Conservation (phyloP, 805 yeast genomes). For the Peterozyma toletana region DNA sequence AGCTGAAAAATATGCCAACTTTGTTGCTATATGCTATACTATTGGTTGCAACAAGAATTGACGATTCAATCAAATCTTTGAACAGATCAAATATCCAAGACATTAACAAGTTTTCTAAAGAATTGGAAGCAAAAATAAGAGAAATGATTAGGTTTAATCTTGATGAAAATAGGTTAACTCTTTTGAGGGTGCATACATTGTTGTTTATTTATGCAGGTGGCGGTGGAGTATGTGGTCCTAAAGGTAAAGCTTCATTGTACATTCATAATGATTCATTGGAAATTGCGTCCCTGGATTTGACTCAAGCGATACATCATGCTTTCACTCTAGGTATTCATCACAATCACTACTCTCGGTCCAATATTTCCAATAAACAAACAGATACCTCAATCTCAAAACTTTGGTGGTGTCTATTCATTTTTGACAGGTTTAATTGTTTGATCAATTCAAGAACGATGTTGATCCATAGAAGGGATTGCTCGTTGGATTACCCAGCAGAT, state of each 20-base stretch:
- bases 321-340: slow-evolving; percentile 31
- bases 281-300: slow-evolving; percentile 26
- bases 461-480: slow-evolving; percentile 30
- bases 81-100: slow-evolving; percentile 14
- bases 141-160: slow-evolving; percentile 28
- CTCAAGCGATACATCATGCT: slow-evolving; percentile 30
- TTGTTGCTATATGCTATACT: too few species aligned
- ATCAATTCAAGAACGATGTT: slow-evolving; percentile 30
- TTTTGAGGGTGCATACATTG: slow-evolving; percentile 26
- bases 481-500: slow-evolving; percentile 20
- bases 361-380: slow-evolving; percentile 5
- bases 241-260: neutral
- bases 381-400: too few species aligned
- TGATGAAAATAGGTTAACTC: slow-evolving; percentile 28
- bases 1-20: too few species aligned
- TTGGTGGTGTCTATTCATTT: too few species aligned
- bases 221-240: slow-evolving; percentile 18
- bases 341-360: slow-evolving; percentile 11
- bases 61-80: slow-evolving; percentile 21
- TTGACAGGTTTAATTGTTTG: neutral
- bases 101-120: slow-evolving; percentile 17
- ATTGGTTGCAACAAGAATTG: slow-evolving; percentile 15
- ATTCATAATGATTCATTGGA: slow-evolving; percentile 15
- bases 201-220: slow-evolving; percentile 31
- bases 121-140: slow-evolving; percentile 22